These are phyloP conservation scores for Aspergillus tubingensis DNA, from an alignment of 2,329 filamentous ascomycete species.

Conservation along the genomic window DNA sequence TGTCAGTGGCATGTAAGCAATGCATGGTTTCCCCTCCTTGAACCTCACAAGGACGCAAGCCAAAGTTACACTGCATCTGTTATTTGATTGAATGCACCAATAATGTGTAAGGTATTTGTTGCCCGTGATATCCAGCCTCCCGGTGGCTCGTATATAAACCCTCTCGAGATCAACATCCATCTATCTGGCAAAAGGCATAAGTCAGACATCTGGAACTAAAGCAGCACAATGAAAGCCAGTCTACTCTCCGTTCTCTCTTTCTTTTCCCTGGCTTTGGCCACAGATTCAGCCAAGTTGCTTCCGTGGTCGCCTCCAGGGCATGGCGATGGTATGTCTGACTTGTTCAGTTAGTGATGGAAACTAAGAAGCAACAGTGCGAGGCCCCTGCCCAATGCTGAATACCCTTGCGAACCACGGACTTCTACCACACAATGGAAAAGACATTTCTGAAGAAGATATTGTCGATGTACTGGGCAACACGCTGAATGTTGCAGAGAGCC, in stretches of 20 bases:
- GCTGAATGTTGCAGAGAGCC: slow-evolving; percentile 22
- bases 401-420: slow-evolving; percentile 55
- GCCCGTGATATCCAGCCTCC: too few relatives aligned
- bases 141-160: too few relatives aligned
- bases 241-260: not conserved
- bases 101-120: too few relatives aligned
- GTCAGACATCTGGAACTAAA: too few relatives aligned
- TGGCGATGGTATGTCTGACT: not conserved
- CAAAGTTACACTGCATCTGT: too few relatives aligned
- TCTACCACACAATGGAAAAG: slow-evolving; percentile 49
- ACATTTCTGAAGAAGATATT: slow-evolving; percentile 34
- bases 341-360: accelerated
- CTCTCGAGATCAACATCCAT: too few relatives aligned
- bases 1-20: too few relatives aligned
- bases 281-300: not conserved
- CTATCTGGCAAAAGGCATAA: too few relatives aligned
- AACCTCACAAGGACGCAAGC: too few relatives aligned
- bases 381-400: slow-evolving; percentile 56
- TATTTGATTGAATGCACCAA: too few relatives aligned
- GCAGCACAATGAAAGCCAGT: not conserved
- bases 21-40: too few relatives aligned
- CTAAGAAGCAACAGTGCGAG: slow-evolving; percentile 13
- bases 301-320: not conserved
- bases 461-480: slow-evolving; percentile 8
- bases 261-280: not conserved